These are phyloP conservation scores for Suillus placidus DNA, from an alignment of 768 basidiomycete genomes.

Conservation along the genomic window DNA sequence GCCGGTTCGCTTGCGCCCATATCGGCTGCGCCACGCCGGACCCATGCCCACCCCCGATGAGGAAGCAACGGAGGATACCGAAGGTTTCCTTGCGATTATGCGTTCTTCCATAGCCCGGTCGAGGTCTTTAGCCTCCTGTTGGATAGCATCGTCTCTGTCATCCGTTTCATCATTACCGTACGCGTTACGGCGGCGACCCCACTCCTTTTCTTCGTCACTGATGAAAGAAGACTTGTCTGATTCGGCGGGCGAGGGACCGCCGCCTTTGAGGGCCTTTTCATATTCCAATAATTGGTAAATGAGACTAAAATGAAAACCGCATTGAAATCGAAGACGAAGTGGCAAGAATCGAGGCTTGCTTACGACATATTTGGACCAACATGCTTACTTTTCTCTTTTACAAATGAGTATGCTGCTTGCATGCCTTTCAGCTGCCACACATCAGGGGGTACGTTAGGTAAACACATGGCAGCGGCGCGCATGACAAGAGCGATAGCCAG, in stretches of 20 bases:
- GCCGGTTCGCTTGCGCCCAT: conserved; percentile 70
- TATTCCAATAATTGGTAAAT: conserved; percentile 95
- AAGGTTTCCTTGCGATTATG: conserved; percentile 71
- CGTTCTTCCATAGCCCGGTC: conserved; percentile 90
- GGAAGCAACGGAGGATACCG: conserved; percentile 64
- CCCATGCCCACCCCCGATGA: conserved; percentile 63
- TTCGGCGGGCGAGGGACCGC: conserved; percentile 47
- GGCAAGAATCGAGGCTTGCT: conserved; percentile 40
- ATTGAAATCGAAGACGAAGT: conserved; percentile 25
- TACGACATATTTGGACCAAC: conserved; percentile 95
- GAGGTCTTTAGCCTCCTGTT: conserved; percentile 79
- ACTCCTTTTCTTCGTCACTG: conserved; percentile 77
- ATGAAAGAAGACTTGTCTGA: conserved; percentile 58
- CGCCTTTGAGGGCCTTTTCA: conserved; percentile 69
- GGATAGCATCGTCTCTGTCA: conserved; percentile 58
- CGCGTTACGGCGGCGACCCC: conserved; percentile 67
- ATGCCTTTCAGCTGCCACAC: conserved; percentile 83
- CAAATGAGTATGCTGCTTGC: conserved; percentile 88
- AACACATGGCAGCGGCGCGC: conserved; percentile 79
- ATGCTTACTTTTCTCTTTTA: conserved; percentile 86
- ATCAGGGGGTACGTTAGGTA: conserved; percentile 67
- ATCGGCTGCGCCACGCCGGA: conserved; percentile 64
- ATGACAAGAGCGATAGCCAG: conserved; percentile 90
- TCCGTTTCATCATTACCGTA: conserved; percentile 46
- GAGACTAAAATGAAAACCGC: conserved; percentile 52